Evolutionary conservation across 352 stramenopile species (phyloP).

Genomic region (Globisporangium spiculum): DNA sequence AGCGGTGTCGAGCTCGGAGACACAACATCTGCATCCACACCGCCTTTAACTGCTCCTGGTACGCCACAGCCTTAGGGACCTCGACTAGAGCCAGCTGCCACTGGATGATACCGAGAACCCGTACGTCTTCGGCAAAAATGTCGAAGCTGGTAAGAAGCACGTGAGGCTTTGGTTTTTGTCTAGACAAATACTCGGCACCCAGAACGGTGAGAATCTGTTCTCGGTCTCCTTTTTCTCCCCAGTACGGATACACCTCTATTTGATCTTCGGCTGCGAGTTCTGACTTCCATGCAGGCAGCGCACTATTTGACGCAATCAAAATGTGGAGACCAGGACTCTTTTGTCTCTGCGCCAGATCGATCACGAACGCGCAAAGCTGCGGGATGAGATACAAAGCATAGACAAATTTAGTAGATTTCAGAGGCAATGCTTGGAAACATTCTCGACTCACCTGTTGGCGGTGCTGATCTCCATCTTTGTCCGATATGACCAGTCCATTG

Average conservation of each 20-base stretch:
- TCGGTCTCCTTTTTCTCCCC: slow-evolving; percentile 43
- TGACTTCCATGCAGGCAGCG: slow-evolving; percentile 41
- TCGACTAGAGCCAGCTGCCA: slow-evolving; percentile 52
- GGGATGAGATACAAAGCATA: background rate
- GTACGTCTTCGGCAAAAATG: slow-evolving; percentile 49
- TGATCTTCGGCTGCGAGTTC: slow-evolving; percentile 24
- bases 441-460: slow-evolving; percentile 14
- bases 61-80: slow-evolving; percentile 21
- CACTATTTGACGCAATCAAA: slow-evolving; percentile 35
- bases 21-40: slow-evolving; percentile 56
- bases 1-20: slow-evolving; percentile 59
- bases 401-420: slow-evolving; percentile 10
- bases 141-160: slow-evolving; percentile 62
- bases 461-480: slow-evolving; percentile 12
- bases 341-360: slow-evolving; percentile 27
- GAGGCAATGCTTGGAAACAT: background rate
- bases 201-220: slow-evolving; percentile 34
- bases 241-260: slow-evolving; percentile 50
- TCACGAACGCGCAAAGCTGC: slow-evolving; percentile 32
- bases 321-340: slow-evolving; percentile 36
- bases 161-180: slow-evolving; percentile 27
- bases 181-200: slow-evolving; percentile 33
- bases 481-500: slow-evolving; percentile 26
- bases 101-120: slow-evolving; percentile 34
- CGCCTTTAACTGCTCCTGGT: slow-evolving; percentile 23